phyloP scores from a whole-genome alignment of 768 basidiomycete species.

The Strobilomyces dryophilus region DNA sequence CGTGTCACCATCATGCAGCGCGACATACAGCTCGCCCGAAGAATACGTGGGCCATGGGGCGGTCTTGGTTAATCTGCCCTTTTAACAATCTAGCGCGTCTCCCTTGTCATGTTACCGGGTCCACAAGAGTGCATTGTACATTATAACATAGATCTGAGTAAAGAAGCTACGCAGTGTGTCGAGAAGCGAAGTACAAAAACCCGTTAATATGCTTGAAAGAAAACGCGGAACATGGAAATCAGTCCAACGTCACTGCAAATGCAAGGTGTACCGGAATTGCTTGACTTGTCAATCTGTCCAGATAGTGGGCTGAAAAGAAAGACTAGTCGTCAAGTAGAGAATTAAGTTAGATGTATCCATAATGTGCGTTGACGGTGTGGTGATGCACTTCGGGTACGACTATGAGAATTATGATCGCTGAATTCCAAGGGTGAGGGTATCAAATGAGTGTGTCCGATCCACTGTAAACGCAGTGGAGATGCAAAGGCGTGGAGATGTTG shows the following conservation, averaged over 20 bases:
- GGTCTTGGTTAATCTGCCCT: constrained; percentile 48
- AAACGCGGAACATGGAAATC: constrained; percentile 9
- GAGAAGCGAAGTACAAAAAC: constrained; percentile 7
- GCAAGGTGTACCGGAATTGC: constrained; percentile 4
- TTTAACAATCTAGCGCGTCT: not conserved
- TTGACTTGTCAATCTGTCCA: constrained; percentile 18
- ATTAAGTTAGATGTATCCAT: constrained; percentile 25
- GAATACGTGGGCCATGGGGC: constrained; percentile 90
- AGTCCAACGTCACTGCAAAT: constrained; percentile 17
- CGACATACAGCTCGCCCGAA: constrained; percentile 93
- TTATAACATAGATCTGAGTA: constrained; percentile 20
- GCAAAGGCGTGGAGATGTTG: not conserved
- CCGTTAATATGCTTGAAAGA: constrained; percentile 9
- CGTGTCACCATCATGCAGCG: constrained; percentile 97
- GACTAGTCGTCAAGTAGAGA: not conserved
- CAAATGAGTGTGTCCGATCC: constrained; percentile 19
- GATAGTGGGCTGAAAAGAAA: constrained; percentile 5
- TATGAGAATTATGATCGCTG: constrained; percentile 14
- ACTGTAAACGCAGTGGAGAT: constrained; percentile 10
- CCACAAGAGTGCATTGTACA: constrained; percentile 26
- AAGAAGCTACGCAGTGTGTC: constrained; percentile 8
- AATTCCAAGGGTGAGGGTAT: constrained; percentile 25
- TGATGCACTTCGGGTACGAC: constrained; percentile 15
- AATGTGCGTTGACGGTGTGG: constrained; percentile 11
- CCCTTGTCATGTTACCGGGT: not conserved